Evolutionary conservation across 2,329 filamentous ascomycete genomes (phyloP), one percentile per base, ranked within the genome.

Genomic region (Paecilomyces dactylethromorphus): DNA sequence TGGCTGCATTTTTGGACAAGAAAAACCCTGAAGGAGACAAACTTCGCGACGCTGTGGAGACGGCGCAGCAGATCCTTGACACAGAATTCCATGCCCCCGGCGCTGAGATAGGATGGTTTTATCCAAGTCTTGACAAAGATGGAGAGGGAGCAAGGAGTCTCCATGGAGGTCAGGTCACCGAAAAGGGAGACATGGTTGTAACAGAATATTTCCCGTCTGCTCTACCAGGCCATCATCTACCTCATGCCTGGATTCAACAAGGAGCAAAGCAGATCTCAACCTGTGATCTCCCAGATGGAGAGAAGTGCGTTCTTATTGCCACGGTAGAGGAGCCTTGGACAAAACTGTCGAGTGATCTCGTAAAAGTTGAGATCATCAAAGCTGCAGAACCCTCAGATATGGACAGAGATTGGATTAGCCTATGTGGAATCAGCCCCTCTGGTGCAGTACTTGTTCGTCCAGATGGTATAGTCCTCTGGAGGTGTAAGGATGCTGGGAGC

Each of bases 101-200:
- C 1, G 62, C 64, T 2, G 71, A 74, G 58, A 61, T 72, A 12
- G 71, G 72, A 29, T 74, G 71, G 71, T 73, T 74, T 52, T 74
- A 74, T 57, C 68, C 65, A 13, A 59, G 56, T 18, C 60, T 61
- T 8, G 67, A 69, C 60, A 56, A 59, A 15, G 54, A 63, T 7
- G 56, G 57, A 2, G 67, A 69, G 56, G 67, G 64, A 3, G 57
- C 52, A 12, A 39, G 54, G 29, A 63, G 45, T 15, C 51, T 29
- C 2, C 66, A 71, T 53, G 66, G 58, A 21, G 68, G 68, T 6
- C 66, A 69, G 58, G 18, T 67, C 31, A 57, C 52, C 8, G 56
- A 57, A 18, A 58, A 64, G 52, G 64, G 65, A 10, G 50, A 50
- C 13, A 54, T 69, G 7, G 59, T 67, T 22, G 45, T 56, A 1